Base-by-base conservation (phyloP, 2,329 filamentous ascomycete genomes). In the Alternaria gansuensis region DNA sequence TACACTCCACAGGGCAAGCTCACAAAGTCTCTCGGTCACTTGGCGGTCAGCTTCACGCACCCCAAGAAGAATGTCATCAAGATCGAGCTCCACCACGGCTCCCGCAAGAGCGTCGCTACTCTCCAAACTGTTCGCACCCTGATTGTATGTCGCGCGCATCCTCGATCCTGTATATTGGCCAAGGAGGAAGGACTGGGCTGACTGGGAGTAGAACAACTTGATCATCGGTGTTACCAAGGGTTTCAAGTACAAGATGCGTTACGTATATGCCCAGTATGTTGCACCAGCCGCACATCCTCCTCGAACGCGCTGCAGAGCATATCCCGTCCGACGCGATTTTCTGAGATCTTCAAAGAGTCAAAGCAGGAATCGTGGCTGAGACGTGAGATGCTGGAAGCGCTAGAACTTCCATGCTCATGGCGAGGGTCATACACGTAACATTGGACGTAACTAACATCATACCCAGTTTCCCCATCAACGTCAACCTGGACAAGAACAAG, bases 241-340 rank as follows among this genome's bases (percentile, higher is more conserved):
- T 75, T 99, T 90, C 92, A 96, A 96, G 87, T 99, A 99, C 91
- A 99, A 99, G 92, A 98, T 99, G 94, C 92, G 96, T 79, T 99
- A 99, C 87, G 95, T 99, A 84, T 99, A 99, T 83, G 95, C 95
- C 82, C 95, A 99, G 71, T 74, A 73, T 37, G 71, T 71, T 21
- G 36, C 37, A 41, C 58, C 57, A 39, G 21, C 23, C 44, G 36
- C 49, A 37, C 43, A 34, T 51, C 29, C 17, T 17, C 26, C 11
- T 28, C n/a, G 21, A 24, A 8, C 23, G 23, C 51, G 54, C 34
- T 11, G 17, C 17, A 24, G 24, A 36, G n/a, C n/a, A 40, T 8
- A 14, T 52, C 6, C 49, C 7, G 34, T 44, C 39, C 34, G 44
- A 49, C n/a, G n/a, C 46, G 23, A 51, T 23, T 58, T 58, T 24